Percentiles rank a stretch among this genome's conserved stretches.
phyloP scores from a whole-genome alignment of 2,329 filamentous ascomycete genomes.

The Epichloe sylvatica region DNA sequence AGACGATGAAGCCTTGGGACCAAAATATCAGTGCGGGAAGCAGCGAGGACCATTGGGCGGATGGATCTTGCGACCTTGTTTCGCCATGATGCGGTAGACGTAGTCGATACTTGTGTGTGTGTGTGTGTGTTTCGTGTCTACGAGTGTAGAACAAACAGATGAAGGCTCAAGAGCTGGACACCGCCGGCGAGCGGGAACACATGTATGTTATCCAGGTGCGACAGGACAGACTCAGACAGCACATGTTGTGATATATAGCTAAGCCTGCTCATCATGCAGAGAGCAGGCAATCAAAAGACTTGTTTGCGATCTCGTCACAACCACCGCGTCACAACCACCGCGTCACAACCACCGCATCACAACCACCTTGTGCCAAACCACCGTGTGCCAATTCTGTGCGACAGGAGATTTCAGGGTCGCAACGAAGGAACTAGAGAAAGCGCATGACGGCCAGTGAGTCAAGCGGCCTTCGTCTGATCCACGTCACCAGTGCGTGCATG shows the following conservation, averaged over 20 bases:
- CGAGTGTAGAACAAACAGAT: neutral
- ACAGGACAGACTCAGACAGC: neutral
- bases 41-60: conserved; percentile 1
- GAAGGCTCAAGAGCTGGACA: neutral
- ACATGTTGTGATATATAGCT: neutral
- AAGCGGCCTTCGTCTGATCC: too few relatives aligned
- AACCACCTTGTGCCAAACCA: too few relatives aligned
- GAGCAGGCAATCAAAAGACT: too few relatives aligned
- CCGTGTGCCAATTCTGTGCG: too few relatives aligned
- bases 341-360: too few relatives aligned
- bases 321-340: too few relatives aligned
- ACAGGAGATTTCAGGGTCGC: too few relatives aligned
- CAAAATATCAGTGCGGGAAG: neutral
- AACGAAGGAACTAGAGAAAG: too few relatives aligned
- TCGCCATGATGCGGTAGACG: neutral
- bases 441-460: too few relatives aligned
- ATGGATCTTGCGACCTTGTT: neutral
- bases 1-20: neutral
- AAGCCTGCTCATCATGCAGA: neutral
- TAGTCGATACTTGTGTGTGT: neutral
- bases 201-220: neutral
- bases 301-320: too few relatives aligned
- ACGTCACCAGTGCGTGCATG: too few relatives aligned
- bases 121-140: too few relatives aligned
- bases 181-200: neutral